These are phyloP conservation scores for Carex cristatella DNA, from an alignment of 176 grass and related monocot species.

Conservation along the genomic window DNA sequence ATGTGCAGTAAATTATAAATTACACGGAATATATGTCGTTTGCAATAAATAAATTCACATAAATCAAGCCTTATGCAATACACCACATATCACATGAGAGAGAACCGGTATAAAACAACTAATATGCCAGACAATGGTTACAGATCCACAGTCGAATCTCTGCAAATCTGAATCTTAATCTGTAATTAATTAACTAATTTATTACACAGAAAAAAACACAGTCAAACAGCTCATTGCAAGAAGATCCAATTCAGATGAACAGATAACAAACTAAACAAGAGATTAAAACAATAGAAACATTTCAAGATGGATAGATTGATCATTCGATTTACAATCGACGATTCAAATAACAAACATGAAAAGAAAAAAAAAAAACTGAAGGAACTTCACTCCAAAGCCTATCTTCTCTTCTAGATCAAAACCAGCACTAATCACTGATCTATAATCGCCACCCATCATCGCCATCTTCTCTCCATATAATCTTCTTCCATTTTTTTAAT, in stretches of 20 bases:
- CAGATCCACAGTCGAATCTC: constrained; percentile 25
- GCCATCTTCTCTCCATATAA: not conserved
- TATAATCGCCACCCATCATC: not conserved
- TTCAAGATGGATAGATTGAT: constrained; percentile 29
- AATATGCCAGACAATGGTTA: constrained; percentile 11
- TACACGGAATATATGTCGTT: constrained; percentile 8
- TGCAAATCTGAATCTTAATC: constrained; percentile 18
- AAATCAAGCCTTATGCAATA: not conserved
- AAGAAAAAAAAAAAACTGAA: constrained; percentile 28
- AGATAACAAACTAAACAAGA: constrained; percentile 16
- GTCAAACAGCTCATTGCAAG: not conserved
- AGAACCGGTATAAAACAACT: constrained; percentile 13
- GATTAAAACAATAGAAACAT: constrained; percentile 3
- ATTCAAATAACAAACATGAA: constrained; percentile 28
- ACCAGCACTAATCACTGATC: constrained; percentile 16
- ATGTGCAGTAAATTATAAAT: not conserved
- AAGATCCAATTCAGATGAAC: constrained; percentile 26
- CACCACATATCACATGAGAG: not conserved
- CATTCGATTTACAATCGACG: constrained; percentile 37
- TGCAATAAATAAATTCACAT: constrained; percentile 16
- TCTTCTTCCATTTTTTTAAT: constrained; percentile 24
- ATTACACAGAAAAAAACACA: not conserved
- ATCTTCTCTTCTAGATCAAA: constrained; percentile 27
- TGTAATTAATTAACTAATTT: not conserved
- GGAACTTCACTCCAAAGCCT: constrained; percentile 29